Conservation (phyloP, 2,329 filamentous ascomycete species). For the Penicillium sclerotiorum region DNA sequence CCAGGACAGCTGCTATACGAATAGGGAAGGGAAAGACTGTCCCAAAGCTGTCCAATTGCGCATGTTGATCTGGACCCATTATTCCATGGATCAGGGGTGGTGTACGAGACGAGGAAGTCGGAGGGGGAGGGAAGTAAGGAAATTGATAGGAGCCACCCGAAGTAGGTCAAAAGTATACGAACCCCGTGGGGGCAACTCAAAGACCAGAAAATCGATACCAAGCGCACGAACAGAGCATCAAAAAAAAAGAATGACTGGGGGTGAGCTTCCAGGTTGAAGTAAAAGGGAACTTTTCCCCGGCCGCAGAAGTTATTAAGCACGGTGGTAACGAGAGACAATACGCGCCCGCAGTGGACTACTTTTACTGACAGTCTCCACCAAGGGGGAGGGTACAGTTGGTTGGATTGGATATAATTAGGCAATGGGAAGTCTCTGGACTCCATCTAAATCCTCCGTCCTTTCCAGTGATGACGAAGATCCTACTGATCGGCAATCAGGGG, state of each 20-base stretch:
- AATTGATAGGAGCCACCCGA: conserved; percentile 2
- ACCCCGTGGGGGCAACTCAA: conserved; percentile 23
- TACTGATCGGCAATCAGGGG: conserved; percentile 16
- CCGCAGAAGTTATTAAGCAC: conserved; percentile 26
- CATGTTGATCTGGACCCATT: conserved; percentile 45
- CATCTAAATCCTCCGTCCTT: background rate
- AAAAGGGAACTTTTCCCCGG: conserved; percentile 12
- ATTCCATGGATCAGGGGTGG: conserved; percentile 37
- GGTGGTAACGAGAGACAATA: conserved; percentile 12
- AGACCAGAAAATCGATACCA: background rate
- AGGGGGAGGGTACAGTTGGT: background rate
- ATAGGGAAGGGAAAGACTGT: conserved; percentile 85
- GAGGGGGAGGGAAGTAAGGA: conserved; percentile 8
- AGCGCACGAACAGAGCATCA: background rate
- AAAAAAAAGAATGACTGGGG: conserved; percentile 41
- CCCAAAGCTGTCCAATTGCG: conserved; percentile 77
- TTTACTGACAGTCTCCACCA: conserved; percentile 1
- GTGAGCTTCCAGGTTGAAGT: conserved; percentile 27
- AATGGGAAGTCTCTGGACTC: background rate
- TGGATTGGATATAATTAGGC: conserved; percentile 3
- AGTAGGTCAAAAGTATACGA: conserved; percentile 10
- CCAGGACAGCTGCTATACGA: conserved; percentile 80
- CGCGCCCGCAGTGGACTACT: conserved; percentile 12
- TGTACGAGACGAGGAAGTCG: conserved; percentile 16
- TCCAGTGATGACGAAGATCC: conserved; percentile 9